Base-by-base conservation (phyloP, 495 filamentous ascomycete species). In the Xylaria scruposa region DNA sequence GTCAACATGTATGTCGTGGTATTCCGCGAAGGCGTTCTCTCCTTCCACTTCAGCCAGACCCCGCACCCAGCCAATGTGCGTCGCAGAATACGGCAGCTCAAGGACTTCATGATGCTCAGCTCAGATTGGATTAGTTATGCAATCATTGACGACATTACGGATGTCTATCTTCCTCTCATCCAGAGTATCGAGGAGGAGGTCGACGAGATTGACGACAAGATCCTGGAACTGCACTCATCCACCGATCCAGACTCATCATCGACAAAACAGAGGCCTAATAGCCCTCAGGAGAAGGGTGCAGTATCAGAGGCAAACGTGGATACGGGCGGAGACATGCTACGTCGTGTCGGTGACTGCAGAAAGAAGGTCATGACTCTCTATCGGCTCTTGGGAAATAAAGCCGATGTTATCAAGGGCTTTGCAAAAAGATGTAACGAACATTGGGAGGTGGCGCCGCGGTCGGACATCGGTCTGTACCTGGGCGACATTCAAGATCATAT, bases 401-500 rank as follows among this genome's bases (percentile, higher is more conserved):
- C 95, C 12, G 96, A 99, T 75, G 96, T 99, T 33, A 98, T 99
- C 83, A 98, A 98, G 84, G 94, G 96, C 2, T 98, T 99, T 73
- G 96, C 96, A n/a, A 99, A 99, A 83, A 87, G 96, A 24, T 99
- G 96, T 81, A 99, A 97, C 75, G 96, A 99, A 83, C 93, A 95
- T 73, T 99, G 96, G 94, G 93, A 97, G 76, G 91, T 99, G 54
- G 97, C 96, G 33, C 96, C 96, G 64, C 87, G 95, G 71, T 94
- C 92, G 42, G 96, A 99, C 81, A 98, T 99, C 81, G 95, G 96
- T 8, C 77, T 98, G 67, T 99, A 98, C 82, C 81, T 99, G 71
- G 95, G 96, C 66, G 96, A 98, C 85, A 98, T 99, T 75, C 96
- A 98, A 81, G 96, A 99, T 83, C 95, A 98, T 79, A 97, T 98